phyloP scores from a whole-genome alignment of 805 yeast genomes.

The Wickerhamomyces chaumierensis region DNA sequence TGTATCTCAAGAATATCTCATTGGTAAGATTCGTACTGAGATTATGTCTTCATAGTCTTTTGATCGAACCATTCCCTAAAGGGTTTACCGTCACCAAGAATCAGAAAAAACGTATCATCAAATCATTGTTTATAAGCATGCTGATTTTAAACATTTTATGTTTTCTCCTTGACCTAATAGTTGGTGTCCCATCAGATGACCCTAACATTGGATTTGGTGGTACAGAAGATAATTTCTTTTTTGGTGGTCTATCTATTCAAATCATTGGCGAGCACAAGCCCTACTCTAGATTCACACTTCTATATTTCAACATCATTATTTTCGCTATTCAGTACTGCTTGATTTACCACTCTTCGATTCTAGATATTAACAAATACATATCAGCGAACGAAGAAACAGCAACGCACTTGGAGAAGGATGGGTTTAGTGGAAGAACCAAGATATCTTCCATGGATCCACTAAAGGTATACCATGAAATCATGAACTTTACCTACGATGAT shows the following conservation, averaged over 20 bases:
- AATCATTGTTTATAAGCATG: conserved; percentile 19
- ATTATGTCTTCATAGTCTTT: conserved; percentile 25
- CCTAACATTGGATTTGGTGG: conserved; percentile 9
- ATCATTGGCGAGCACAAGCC: conserved; percentile 36
- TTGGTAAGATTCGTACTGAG: conserved; percentile 21
- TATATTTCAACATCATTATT: conserved; percentile 23
- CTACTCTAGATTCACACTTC: conserved; percentile 12
- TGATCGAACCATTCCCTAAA: conserved; percentile 31
- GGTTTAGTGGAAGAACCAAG: conserved; percentile 31
- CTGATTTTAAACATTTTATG: conserved; percentile 15
- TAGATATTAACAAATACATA: conserved; percentile 19
- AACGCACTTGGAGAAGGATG: conserved; percentile 24
- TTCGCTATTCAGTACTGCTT: conserved; percentile 20
- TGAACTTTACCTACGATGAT: conserved; percentile 4
- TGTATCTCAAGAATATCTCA: conserved; percentile 14
- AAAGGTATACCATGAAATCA: conserved; percentile 13
- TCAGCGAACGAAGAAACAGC: conserved; percentile 17
- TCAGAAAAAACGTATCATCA: conserved; percentile 18
- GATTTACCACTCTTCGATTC: conserved; percentile 20
- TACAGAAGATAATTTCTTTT: conserved; percentile 5
- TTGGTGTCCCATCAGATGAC: conserved; percentile 17
- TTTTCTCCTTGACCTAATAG: conserved; percentile 25
- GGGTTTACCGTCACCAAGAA: conserved; percentile 14
- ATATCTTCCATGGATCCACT: conserved; percentile 26
- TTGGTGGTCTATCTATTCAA: conserved; percentile 31